These are phyloP conservation scores for Xylaria acuta DNA, from an alignment of 495 filamentous ascomycete genomes.

Conservation along the genomic window DNA sequence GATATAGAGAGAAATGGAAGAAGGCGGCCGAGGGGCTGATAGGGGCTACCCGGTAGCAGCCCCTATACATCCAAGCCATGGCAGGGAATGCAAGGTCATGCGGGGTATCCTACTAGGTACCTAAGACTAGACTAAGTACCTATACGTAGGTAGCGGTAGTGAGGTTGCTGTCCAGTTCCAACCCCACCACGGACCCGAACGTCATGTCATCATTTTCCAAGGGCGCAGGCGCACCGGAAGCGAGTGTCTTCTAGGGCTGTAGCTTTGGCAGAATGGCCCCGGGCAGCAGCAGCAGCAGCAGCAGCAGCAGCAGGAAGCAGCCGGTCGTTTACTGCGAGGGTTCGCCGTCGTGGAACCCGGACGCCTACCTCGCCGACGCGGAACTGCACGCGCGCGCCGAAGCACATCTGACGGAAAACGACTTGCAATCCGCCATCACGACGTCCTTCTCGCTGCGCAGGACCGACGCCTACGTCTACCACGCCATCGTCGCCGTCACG, in stretches of 20 bases:
- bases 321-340: constrained; percentile 37
- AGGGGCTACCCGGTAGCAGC: not conserved
- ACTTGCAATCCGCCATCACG: constrained; percentile 56
- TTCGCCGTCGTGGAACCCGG: constrained; percentile 35
- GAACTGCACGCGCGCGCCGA: constrained; percentile 37
- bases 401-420: constrained; percentile 44
- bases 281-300: not conserved
- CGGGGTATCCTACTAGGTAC: not conserved
- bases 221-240: too few relatives aligned
- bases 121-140: not conserved
- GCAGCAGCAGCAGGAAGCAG: not conserved
- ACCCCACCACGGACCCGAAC: constrained; percentile 10
- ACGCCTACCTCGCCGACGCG: constrained; percentile 33
- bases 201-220: constrained; percentile 22
- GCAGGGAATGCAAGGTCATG: too few relatives aligned
- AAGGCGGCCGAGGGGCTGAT: not conserved
- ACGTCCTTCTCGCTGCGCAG: constrained; percentile 57
- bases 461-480: constrained; percentile 63
- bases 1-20: too few relatives aligned
- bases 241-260: too few relatives aligned
- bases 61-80: too few relatives aligned
- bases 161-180: not conserved
- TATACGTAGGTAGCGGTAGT: too few relatives aligned
- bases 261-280: not conserved
- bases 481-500: constrained; percentile 57